Base-by-base conservation (phyloP, 2,329 filamentous ascomycete genomes). In the Ophiostoma populinum region DNA sequence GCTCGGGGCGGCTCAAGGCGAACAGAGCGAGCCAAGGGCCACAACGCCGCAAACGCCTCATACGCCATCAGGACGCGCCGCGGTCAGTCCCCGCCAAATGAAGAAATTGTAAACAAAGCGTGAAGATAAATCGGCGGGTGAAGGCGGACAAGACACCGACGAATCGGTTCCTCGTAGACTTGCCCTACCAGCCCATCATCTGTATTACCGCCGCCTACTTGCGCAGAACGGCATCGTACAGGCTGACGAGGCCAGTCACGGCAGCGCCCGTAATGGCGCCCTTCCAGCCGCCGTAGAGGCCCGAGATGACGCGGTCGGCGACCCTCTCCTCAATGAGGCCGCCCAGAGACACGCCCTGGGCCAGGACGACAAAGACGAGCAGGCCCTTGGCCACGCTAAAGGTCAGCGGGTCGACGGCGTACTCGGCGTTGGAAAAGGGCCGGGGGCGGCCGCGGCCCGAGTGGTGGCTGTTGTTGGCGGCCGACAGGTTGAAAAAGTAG, bases 341-440 rank as follows among this genome's bases (percentile, higher is more conserved):
- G 32, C 67, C 61, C 37, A 77, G 67, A 32, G 65, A 70, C 34
- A 68, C 65, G 22, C 69, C 70, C 51, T 77, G 72, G 8, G 66
- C 70, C 51, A 86, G 93, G 13, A 93, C 75, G 22, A 87, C 66
- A 54, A 80, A 93, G 7, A 80, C 75, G 40, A 86, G 56, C 36
- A 95, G 53, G 0, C 79, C 86, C 62, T 93, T 93, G 47, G 72
- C 72, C 38, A 95, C 75, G 59, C 86, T 92, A 59, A 92, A 98
- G 16, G 77, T 80, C 50, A 95, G 60, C 4, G 86, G 86, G 52
- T 98, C 90, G 43, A 87, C 73, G 6, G 64, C 59, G 43, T 76
- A 74, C 43, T 71, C 67, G 32, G 40, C 37, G 24, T 57, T 52
- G 30, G 52, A 48, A 35, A 52, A 45, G 26, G 51, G 51, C 27